phyloP scores from a whole-genome alignment of 2,329 filamentous ascomycete species.

The Rhinocladiella mackenziei region DNA sequence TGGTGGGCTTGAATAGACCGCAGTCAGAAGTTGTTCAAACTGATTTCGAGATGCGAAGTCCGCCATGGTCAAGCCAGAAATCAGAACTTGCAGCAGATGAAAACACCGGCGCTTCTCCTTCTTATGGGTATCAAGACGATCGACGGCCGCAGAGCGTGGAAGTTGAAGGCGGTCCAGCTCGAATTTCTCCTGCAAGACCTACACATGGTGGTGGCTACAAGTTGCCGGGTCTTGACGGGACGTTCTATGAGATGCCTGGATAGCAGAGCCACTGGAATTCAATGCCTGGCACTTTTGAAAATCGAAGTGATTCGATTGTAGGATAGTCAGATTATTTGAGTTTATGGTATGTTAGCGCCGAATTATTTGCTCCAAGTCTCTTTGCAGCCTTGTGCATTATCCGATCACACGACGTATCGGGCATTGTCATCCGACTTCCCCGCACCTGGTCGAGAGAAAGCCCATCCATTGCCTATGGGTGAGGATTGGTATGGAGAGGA shows the following conservation, averaged over 20 bases:
- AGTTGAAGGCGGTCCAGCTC: conserved; percentile 21
- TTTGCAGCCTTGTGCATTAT: conserved; percentile 1
- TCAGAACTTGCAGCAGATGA: conserved; percentile 26
- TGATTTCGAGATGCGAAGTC: conserved; percentile 19
- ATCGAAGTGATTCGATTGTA: neutral
- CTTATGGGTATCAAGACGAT: conserved; percentile 15
- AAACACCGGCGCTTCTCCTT: conserved; percentile 8
- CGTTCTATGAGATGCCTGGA: conserved; percentile 25
- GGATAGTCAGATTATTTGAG: no score
- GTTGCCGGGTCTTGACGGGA: conserved; percentile 17
- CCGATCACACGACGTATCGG: neutral
- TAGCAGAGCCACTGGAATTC: no score
- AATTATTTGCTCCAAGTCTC: no score
- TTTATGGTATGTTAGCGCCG: no score
- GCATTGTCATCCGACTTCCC: neutral
- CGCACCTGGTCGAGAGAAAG: neutral
- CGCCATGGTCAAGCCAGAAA: conserved; percentile 26
- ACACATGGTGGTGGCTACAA: conserved; percentile 16
- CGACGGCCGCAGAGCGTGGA: conserved; percentile 14
- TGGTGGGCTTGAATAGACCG: conserved; percentile 11
- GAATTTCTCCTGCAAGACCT: conserved; percentile 12
- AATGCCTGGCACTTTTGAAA: neutral
- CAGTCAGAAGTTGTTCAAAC: conserved; percentile 4
- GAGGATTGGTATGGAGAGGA: no score
- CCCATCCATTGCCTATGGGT: no score